These are phyloP conservation scores for Xylariaceae sp. DNA, from an alignment of 2,329 filamentous ascomycete genomes.

Conservation along the genomic window DNA sequence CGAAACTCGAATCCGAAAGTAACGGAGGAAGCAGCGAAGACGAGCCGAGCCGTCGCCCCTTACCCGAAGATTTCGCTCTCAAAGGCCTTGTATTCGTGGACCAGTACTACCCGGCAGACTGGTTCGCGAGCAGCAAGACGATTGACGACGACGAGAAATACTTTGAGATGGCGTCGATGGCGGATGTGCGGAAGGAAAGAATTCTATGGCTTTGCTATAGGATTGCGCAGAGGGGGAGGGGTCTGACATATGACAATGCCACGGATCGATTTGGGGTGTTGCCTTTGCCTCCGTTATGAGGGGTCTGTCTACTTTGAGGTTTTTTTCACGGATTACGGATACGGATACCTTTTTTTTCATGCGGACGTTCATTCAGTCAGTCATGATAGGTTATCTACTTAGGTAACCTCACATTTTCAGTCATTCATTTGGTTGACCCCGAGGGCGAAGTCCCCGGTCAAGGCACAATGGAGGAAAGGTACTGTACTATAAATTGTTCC, in stretches of 20 bases:
- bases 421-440: no score
- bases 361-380: no score
- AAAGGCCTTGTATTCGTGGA: constrained; percentile 57
- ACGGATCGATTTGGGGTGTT: constrained; percentile 37
- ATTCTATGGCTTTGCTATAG: constrained; percentile 53
- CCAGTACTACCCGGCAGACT: constrained; percentile 51
- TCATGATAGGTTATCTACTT: no score
- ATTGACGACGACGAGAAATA: constrained; percentile 64
- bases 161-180: constrained; percentile 56
- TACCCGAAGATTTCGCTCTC: constrained; percentile 65
- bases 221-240: constrained; percentile 39
- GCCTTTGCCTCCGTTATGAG: neutral
- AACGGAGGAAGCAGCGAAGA: no score
- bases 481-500: no score
- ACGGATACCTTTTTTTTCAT: no score
- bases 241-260: constrained; percentile 41
- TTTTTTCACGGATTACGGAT: no score
- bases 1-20: constrained; percentile 18
- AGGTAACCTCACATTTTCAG: no score
- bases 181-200: constrained; percentile 50
- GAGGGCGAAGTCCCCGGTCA: no score
- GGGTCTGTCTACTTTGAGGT: no score
- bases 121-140: constrained; percentile 49
- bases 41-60: constrained; percentile 40
- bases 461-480: no score